Base-by-base conservation (phyloP, 225 moss, liverwort and hornwort species). In the Rhytidiadelphus loreus region DNA sequence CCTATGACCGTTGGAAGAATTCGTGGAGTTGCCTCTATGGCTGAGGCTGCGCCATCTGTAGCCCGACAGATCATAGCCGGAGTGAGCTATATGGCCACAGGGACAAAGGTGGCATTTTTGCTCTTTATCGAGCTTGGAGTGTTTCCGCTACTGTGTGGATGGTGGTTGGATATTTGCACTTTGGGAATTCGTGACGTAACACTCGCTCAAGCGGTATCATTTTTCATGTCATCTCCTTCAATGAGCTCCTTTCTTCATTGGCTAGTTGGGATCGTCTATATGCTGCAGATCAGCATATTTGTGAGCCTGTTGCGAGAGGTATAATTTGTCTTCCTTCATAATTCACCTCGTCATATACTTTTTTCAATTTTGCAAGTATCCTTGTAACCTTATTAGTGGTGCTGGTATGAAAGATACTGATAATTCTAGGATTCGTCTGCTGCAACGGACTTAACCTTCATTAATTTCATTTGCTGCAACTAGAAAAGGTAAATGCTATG, bases 91-190 rank as follows among this genome's bases (percentile, higher is more conserved):
- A 91, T 96, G 93, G 96, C 96, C 70, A 97, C 95, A 29, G 95
- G 97, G 93, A 94, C 96, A 29, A 99, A 99, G 90, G 99, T 99
- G 33, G 93, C 94, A 5, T 96, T 99, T 83, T 88, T 99, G 41
- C 93, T 99, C 43, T 92, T 96, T n/a, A 97, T 96, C 79, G 99
- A 99, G 90, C 96, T 97, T 78, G 99, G 99, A 74, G 90, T 96
- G 74, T 99, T 99, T 91, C 99, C 99, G 25, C 90, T 99, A 22
- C 90, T 96, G 71, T 99, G 99, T 90, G 99, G 99, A 62, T 99
- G 99, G 99, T 99, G 99, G 99, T 93, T 99, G 83, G 99, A 99
- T 91, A 90, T 99, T 62, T 99, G 99, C 91, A 99, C 97, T 65
- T 92, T 99, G 87, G 99, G 95, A 41, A 96, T 99, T 93, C 94